A percentile compares a stretch with the other conserved stretches of the same genome.
These are phyloP conservation scores for Huntiella bhutanensis DNA, from an alignment of 2,329 filamentous ascomycete species.

Conservation along the genomic window DNA sequence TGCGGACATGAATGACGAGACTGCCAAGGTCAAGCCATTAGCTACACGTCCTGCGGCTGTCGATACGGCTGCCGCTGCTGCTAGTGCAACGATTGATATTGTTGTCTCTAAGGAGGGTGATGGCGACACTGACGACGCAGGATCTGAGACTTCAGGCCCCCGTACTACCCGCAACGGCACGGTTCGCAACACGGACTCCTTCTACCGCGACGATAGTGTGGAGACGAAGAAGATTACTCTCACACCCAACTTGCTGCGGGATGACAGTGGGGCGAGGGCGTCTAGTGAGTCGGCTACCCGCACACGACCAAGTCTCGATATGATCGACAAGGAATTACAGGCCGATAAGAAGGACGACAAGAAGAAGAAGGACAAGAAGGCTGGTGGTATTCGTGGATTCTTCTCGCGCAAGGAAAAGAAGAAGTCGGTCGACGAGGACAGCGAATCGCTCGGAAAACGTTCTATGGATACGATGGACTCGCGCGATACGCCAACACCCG, in stretches of 20 bases:
- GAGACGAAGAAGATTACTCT: conserved; percentile 96
- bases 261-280: conserved; percentile 48
- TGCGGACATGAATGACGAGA: conserved; percentile 27
- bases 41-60: conserved; percentile 17
- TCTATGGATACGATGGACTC: conserved; percentile 12
- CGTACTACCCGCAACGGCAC: conserved; percentile 56
- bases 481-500: conserved; percentile 16
- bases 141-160: not conserved
- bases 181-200: conserved; percentile 81
- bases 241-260: conserved; percentile 77
- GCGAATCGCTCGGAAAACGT: conserved; percentile 29
- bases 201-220: conserved; percentile 88
- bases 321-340: conserved; percentile 32
- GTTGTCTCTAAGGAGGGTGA: not conserved
- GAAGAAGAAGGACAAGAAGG: conserved; percentile 50
- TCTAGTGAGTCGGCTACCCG: conserved; percentile 26
- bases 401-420: conserved; percentile 46
- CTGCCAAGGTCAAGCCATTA: conserved; percentile 36
- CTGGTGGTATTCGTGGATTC: conserved; percentile 37
- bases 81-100: not conserved
- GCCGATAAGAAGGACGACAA: conserved; percentile 54
- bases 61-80: conserved; percentile 10
- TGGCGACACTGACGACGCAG: not conserved
- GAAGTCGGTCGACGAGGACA: conserved; percentile 35
- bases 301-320: conserved; percentile 53